A percentile compares a stretch with the other conserved stretches of the same genome.
Evolutionary conservation across 441 rosid species (phyloP).

Genomic region (Raphanus hybrid): DNA sequence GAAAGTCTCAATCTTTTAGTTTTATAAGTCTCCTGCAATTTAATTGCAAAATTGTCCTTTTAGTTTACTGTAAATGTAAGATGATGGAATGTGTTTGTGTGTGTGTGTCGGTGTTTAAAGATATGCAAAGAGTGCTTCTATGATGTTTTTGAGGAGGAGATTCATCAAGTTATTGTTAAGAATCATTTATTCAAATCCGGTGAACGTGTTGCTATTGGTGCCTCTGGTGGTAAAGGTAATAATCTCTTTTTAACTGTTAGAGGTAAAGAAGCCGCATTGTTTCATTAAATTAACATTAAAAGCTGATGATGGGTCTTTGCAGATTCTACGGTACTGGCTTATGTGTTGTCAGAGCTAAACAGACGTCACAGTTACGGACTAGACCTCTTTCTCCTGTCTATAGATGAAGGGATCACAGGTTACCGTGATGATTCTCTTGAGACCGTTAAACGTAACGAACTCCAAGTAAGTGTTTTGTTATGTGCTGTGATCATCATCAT

Average conservation of each 20-base stretch:
- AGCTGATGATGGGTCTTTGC: constrained; percentile 19
- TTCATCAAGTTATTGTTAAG: constrained; percentile 68
- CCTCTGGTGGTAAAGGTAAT: constrained; percentile 92
- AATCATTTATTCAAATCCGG: constrained; percentile 74
- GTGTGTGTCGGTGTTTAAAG: constrained; percentile 38
- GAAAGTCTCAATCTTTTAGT: constrained; percentile 15
- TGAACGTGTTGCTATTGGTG: constrained; percentile 86
- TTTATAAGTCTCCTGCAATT: not conserved
- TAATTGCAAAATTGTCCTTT: not conserved
- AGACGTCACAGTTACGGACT: constrained; percentile 70
- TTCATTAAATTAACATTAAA: too few species aligned
- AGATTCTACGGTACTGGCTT: constrained; percentile 91
- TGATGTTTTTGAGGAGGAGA: constrained; percentile 86
- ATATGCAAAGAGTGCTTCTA: constrained; percentile 93
- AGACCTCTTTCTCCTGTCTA: constrained; percentile 81
- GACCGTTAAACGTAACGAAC: constrained; percentile 82
- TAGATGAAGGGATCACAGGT: constrained; percentile 94
- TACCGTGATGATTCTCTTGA: constrained; percentile 94
- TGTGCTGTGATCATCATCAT: too few species aligned
- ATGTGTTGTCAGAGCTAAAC: constrained; percentile 81
- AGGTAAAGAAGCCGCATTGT: too few species aligned
- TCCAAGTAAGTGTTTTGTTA: constrained; percentile 53
- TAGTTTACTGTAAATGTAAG: not conserved
- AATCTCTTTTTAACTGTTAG: too few species aligned
- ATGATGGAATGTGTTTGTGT: constrained; percentile 12